These are phyloP conservation scores for Epichloe elymi DNA, from an alignment of 2,329 filamentous ascomycete species.

Conservation along the genomic window DNA sequence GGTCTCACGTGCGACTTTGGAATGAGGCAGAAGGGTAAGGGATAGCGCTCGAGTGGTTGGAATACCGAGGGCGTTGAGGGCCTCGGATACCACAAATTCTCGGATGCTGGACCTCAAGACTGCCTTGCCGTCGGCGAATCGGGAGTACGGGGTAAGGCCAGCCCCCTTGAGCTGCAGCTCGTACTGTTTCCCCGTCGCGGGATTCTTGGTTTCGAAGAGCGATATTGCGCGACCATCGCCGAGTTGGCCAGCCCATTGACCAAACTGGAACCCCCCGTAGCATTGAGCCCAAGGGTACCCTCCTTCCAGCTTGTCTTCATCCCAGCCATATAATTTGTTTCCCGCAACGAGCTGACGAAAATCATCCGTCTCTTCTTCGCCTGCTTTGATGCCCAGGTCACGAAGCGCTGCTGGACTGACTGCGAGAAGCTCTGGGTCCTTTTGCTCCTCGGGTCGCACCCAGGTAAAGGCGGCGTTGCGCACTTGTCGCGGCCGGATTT, in stretches of 20 bases:
- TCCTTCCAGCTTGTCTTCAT: slow-evolving; percentile 49
- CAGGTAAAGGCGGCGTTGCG: slow-evolving; percentile 79
- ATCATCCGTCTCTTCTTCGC: slow-evolving; percentile 56
- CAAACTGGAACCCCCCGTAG: slow-evolving; percentile 74
- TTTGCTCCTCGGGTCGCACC: slow-evolving; percentile 65
- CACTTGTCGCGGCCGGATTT: slow-evolving; percentile 70
- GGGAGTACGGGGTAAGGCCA: slow-evolving; percentile 83
- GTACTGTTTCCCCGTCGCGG: slow-evolving; percentile 56
- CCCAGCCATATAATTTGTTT: slow-evolving; percentile 70
- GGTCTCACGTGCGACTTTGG: slow-evolving; percentile 62
- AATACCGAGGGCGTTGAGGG: slow-evolving; percentile 71
- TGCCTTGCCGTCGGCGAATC: slow-evolving; percentile 91
- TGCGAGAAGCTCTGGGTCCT: slow-evolving; percentile 65
- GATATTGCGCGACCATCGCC: slow-evolving; percentile 92
- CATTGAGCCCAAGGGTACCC: slow-evolving; percentile 98
- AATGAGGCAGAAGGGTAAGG: slow-evolving; percentile 61
- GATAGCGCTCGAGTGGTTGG: slow-evolving; percentile 79
- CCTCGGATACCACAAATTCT: slow-evolving; percentile 87
- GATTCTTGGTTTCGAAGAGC: slow-evolving; percentile 78
- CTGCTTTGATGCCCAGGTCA: slow-evolving; percentile 62
- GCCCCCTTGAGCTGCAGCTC: slow-evolving; percentile 93
- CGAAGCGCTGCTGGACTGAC: slow-evolving; percentile 67
- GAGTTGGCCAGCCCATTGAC: slow-evolving; percentile 89
- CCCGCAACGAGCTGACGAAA: slow-evolving; percentile 71
- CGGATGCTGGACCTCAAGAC: slow-evolving; percentile 86